A percentile compares a stretch with the other conserved stretches of the same genome.
These are phyloP conservation scores for Scleroderma bovista DNA, from an alignment of 768 basidiomycete species.

Conservation along the genomic window DNA sequence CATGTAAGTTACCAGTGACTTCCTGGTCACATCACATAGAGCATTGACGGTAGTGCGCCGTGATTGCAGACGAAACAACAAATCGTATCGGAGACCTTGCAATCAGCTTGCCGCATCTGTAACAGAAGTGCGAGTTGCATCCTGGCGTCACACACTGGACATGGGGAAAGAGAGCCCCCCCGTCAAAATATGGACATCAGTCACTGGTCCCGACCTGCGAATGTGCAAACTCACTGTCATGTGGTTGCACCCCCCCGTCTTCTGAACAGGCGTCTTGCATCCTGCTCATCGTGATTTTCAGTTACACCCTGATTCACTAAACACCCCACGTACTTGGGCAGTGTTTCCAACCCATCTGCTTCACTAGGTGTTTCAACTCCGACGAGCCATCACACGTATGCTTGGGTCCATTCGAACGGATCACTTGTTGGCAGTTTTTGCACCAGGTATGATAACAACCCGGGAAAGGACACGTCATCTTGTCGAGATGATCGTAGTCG, in stretches of 20 bases:
- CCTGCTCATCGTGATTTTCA: constrained; percentile 17
- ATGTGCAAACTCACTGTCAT: constrained; percentile 42
- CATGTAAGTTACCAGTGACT: background rate
- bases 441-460: constrained; percentile 55
- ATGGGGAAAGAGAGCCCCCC: too few relatives aligned
- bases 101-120: constrained; percentile 44
- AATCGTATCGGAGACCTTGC: constrained; percentile 28
- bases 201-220: background rate
- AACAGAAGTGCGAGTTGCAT: constrained; percentile 56
- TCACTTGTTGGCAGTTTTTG: constrained; percentile 46
- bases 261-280: constrained; percentile 45
- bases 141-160: constrained; percentile 45
- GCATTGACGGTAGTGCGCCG: constrained; percentile 32
- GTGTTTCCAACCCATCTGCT: constrained; percentile 51
- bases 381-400: constrained; percentile 55
- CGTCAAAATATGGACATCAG: background rate
- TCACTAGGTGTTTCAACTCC: constrained; percentile 48
- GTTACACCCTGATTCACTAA: background rate
- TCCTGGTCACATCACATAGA: constrained; percentile 13
- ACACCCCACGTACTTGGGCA: constrained; percentile 44
- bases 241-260: constrained; percentile 51
- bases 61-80: constrained; percentile 28
- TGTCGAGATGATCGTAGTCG: constrained; percentile 37
- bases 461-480: constrained; percentile 45
- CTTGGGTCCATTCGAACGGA: constrained; percentile 26